A percentile compares a stretch with the other conserved stretches of the same genome.
Evolutionary conservation across 2,329 filamentous ascomycete genomes (phyloP).

Genomic region (Epichloe typhina): DNA sequence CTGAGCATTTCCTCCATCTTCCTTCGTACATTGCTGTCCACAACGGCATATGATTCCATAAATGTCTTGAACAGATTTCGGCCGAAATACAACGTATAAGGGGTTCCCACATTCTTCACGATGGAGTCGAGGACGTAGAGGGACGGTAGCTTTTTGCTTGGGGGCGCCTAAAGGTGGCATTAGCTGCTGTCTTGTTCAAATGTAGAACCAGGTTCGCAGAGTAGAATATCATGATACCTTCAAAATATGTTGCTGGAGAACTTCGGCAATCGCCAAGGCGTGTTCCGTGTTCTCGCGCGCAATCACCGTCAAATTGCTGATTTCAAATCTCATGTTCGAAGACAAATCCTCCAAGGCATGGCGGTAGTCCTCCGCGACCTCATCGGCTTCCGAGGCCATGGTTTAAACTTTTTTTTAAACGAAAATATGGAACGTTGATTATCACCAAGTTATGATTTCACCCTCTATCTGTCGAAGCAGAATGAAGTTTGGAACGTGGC

Average conservation of each 20-base stretch:
- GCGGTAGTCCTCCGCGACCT: constrained; percentile 90
- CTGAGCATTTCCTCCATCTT: constrained; percentile 96
- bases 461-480: not conserved
- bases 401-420: constrained; percentile 7
- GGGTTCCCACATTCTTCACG: constrained; percentile 95
- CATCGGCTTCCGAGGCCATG: constrained; percentile 51
- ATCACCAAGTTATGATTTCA: constrained; percentile 1
- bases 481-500: constrained; percentile 1
- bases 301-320: constrained; percentile 93
- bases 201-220: not conserved
- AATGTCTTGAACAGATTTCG: constrained; percentile 87
- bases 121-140: constrained; percentile 96
- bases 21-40: constrained; percentile 67
- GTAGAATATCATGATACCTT: constrained; percentile 47
- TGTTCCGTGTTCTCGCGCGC: constrained; percentile 95
- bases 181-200: constrained; percentile 16
- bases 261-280: constrained; percentile 82
- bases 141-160: constrained; percentile 83
- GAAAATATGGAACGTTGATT: constrained; percentile 3
- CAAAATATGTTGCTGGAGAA: constrained; percentile 84
- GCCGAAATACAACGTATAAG: constrained; percentile 90
- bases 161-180: constrained; percentile 53
- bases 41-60: constrained; percentile 89
- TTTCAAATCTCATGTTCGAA: constrained; percentile 85
- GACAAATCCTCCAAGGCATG: constrained; percentile 85